Percentiles rank a stretch among this genome's conserved stretches.
These are phyloP conservation scores for Beauveria sp. DNA, from an alignment of 2,329 filamentous ascomycete genomes.

Conservation along the genomic window DNA sequence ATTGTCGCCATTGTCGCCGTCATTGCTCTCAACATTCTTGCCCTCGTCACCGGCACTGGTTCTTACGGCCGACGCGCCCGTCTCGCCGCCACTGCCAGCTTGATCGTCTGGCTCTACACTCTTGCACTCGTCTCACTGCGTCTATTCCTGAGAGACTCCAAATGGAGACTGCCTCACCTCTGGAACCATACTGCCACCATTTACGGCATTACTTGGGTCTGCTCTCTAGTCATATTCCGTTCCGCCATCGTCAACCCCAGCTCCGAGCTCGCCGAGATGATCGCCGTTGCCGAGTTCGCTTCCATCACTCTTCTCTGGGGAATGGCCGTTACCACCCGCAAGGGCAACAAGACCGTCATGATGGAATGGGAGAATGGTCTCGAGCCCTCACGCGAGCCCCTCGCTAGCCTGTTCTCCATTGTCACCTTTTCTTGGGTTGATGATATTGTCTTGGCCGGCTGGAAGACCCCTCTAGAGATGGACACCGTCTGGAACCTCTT, in stretches of 20 bases:
- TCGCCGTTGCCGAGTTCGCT: conserved; percentile 67
- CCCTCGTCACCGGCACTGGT: conserved; percentile 42
- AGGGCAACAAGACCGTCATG: conserved; percentile 83
- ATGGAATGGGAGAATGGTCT: conserved; percentile 85
- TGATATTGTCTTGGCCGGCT: conserved; percentile 79
- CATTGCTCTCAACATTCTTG: conserved; percentile 59
- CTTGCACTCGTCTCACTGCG: conserved; percentile 65
- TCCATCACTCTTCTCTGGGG: conserved; percentile 66
- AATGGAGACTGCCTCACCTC: conserved; percentile 61
- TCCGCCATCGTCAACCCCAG: conserved; percentile 74
- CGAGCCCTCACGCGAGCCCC: conserved; percentile 76
- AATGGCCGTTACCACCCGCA: conserved; percentile 74
- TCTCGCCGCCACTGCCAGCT: conserved; percentile 55
- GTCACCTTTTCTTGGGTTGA: conserved; percentile 90
- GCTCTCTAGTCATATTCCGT: conserved; percentile 69
- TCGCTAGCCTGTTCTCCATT: conserved; percentile 81
- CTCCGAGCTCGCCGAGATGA: conserved; percentile 51
- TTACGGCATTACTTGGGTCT: conserved; percentile 77
- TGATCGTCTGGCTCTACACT: conserved; percentile 76
- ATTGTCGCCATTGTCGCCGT: conserved; percentile 65
- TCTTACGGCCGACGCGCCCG: conserved; percentile 36
- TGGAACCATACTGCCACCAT: conserved; percentile 91
- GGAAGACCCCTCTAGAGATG: conserved; percentile 75
- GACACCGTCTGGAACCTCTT: conserved; percentile 86
- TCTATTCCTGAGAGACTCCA: conserved; percentile 56